These are phyloP conservation scores for Neurospora terricola DNA, from an alignment of 495 filamentous ascomycete species.

Conservation along the genomic window DNA sequence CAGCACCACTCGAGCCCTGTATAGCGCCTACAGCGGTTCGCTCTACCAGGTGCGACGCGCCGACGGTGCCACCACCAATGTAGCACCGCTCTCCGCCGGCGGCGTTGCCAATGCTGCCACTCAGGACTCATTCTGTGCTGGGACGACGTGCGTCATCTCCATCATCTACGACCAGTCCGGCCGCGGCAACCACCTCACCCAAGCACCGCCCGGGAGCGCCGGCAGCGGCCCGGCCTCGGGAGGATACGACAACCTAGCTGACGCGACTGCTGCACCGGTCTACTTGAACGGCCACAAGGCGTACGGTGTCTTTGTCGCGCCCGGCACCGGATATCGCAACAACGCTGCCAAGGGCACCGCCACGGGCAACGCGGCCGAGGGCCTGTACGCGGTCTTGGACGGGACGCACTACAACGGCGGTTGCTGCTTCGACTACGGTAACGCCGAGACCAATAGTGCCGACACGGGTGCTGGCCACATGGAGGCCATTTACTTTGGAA, in stretches of 20 bases:
- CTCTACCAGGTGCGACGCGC: slow-evolving; percentile 48
- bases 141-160: slow-evolving; percentile 48
- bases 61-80: slow-evolving; percentile 35
- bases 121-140: slow-evolving; percentile 47
- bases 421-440: slow-evolving; percentile 56
- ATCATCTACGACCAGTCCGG: slow-evolving; percentile 54
- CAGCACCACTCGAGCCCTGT: slow-evolving; percentile 20
- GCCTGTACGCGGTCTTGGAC: slow-evolving; percentile 51
- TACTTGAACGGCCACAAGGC: slow-evolving; percentile 48
- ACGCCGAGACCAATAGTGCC: slow-evolving; percentile 42
- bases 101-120: slow-evolving; percentile 43
- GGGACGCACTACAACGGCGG: slow-evolving; percentile 13
- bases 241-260: slow-evolving; percentile 46
- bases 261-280: slow-evolving; percentile 47
- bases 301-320: slow-evolving; percentile 48
- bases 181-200: slow-evolving; percentile 46
- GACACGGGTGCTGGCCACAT: slow-evolving; percentile 51
- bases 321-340: slow-evolving; percentile 21
- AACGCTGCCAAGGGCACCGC: slow-evolving; percentile 39
- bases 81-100: slow-evolving; percentile 39
- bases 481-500: slow-evolving; percentile 53
- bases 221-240: slow-evolving; percentile 41
- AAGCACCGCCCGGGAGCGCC: slow-evolving; percentile 40
- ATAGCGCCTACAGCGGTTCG: slow-evolving; percentile 36
- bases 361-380: slow-evolving; percentile 42